These are phyloP conservation scores for Yamadazyma insecticola DNA, from an alignment of 805 yeast genomes.

Conservation along the genomic window DNA sequence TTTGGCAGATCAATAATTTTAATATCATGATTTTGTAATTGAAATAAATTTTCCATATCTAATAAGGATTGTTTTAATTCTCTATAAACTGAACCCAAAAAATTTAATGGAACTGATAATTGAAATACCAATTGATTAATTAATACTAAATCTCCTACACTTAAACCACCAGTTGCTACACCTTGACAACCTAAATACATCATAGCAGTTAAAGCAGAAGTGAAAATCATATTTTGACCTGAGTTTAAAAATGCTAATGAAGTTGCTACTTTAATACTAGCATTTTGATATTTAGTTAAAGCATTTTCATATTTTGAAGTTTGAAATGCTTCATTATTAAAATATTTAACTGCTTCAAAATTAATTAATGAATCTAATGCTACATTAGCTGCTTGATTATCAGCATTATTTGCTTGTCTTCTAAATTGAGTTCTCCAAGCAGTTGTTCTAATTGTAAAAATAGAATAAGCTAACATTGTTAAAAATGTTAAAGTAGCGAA, in stretches of 20 bases:
- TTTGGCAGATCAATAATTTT: slow-evolving; percentile 56
- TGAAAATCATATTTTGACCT: slow-evolving; percentile 77
- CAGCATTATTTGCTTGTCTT: slow-evolving; percentile 83
- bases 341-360: slow-evolving; percentile 90
- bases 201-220: slow-evolving; percentile 89
- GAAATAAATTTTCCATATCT: slow-evolving; percentile 94
- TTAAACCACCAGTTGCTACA: slow-evolving; percentile 72
- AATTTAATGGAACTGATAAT: slow-evolving; percentile 89
- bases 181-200: slow-evolving; percentile 98
- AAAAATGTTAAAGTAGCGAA: slow-evolving; percentile 85
- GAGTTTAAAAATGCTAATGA: slow-evolving; percentile 74
- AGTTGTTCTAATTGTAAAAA: slow-evolving; percentile 87
- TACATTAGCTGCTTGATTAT: slow-evolving; percentile 90
- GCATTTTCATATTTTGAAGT: slow-evolving; percentile 76
- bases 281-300: slow-evolving; percentile 65
- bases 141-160: slow-evolving; percentile 92
- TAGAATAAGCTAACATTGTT: slow-evolving; percentile 86
- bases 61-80: slow-evolving; percentile 88
- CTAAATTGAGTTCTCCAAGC: slow-evolving; percentile 95
- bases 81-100: slow-evolving; percentile 91
- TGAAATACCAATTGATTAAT: slow-evolving; percentile 96
- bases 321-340: slow-evolving; percentile 84
- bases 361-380: slow-evolving; percentile 92
- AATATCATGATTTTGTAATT: slow-evolving; percentile 71
- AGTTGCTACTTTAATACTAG: slow-evolving; percentile 78